phyloP scores from a whole-genome alignment of 1,139 yeast genomes.

The Sugiyamaella neomexicana region DNA sequence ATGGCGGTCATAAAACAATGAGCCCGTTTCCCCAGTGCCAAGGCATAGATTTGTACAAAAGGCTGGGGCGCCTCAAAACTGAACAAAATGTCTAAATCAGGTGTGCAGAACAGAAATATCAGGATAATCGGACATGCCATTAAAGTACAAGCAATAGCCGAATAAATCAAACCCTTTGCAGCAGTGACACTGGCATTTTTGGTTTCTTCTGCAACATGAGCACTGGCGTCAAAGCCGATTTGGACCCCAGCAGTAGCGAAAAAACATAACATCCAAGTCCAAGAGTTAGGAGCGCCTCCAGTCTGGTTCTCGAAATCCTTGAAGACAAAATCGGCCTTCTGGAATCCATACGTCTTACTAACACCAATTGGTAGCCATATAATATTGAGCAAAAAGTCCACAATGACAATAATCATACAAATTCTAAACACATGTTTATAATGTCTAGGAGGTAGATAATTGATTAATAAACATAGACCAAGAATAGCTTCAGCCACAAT shows the following conservation, averaged over 20 bases:
- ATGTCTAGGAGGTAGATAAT: constrained; percentile 30
- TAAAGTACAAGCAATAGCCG: constrained; percentile 55
- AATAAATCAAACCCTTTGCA: constrained; percentile 56
- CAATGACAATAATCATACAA: constrained; percentile 26
- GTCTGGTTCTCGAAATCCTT: constrained; percentile 60
- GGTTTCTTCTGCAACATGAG: constrained; percentile 69
- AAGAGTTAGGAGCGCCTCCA: constrained; percentile 51
- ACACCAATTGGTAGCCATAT: constrained; percentile 37
- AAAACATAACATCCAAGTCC: constrained; percentile 34
- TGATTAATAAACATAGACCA: constrained; percentile 27
- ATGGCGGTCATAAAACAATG: constrained; percentile 33
- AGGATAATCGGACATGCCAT: constrained; percentile 54
- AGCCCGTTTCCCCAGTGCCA: constrained; percentile 34
- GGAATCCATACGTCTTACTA: constrained; percentile 38
- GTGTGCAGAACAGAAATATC: constrained; percentile 48
- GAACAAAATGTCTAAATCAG: constrained; percentile 47
- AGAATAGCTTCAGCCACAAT: constrained; percentile 31
- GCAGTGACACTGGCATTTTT: constrained; percentile 56
- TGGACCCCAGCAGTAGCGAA: constrained; percentile 33
- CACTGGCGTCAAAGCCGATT: constrained; percentile 60
- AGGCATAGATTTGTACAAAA: constrained; percentile 32
- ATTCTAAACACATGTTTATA: constrained; percentile 31
- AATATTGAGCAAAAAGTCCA: constrained; percentile 33
- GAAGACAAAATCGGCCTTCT: constrained; percentile 60
- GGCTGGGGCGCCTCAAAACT: constrained; percentile 34